Percentiles rank a stretch among this genome's conserved stretches.
These are phyloP conservation scores for Nigrospora osmanthi DNA, from an alignment of 2,329 filamentous ascomycete species.

Conservation along the genomic window DNA sequence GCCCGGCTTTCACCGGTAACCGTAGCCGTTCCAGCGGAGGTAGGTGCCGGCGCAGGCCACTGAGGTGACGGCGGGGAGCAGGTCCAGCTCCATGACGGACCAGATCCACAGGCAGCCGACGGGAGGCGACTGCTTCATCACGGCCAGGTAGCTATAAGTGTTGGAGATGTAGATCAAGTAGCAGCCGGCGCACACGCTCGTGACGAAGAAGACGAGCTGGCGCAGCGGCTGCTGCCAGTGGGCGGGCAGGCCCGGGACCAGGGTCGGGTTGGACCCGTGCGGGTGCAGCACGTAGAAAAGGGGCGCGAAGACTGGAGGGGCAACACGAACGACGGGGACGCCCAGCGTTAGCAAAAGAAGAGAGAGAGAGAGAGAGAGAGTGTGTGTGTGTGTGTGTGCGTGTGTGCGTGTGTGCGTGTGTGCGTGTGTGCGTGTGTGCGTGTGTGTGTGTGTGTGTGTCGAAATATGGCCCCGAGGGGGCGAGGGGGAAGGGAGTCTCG, in stretches of 20 bases:
- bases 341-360: not conserved
- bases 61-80: conserved; percentile 55
- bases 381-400: no score
- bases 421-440: no score
- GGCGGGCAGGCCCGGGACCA: conserved; percentile 41
- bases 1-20: not conserved
- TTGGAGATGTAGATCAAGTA: conserved; percentile 81
- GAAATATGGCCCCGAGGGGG: not conserved
- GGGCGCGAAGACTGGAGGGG: conserved; percentile 39
- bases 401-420: no score
- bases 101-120: conserved; percentile 89
- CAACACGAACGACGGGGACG: no score
- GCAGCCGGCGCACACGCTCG: conserved; percentile 58
- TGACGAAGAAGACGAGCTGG: conserved; percentile 55
- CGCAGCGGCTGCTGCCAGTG: conserved; percentile 39
- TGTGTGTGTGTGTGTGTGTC: no score
- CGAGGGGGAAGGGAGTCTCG: conserved; percentile 6
- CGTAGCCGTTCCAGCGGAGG: conserved; percentile 41
- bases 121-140: conserved; percentile 89
- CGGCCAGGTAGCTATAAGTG: conserved; percentile 68
- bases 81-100: conserved; percentile 79
- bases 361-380: no score
- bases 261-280: conserved; percentile 36
- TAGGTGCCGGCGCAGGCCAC: conserved; percentile 36
- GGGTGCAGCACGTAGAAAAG: conserved; percentile 52